phyloP scores from a whole-genome alignment of 2,329 filamentous ascomycete species.

The Clonostachys sp. region DNA sequence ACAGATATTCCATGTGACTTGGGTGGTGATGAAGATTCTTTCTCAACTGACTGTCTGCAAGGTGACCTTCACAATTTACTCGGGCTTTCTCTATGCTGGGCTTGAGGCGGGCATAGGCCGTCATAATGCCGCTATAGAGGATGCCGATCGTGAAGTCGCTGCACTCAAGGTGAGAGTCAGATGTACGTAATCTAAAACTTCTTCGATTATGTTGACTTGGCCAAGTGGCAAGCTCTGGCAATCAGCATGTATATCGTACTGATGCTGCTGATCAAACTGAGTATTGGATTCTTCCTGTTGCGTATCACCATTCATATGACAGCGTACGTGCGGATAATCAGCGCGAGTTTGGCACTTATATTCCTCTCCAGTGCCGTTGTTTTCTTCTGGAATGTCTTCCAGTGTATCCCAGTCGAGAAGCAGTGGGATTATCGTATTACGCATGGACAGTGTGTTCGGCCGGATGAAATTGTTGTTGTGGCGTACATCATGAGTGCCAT shows the following conservation, averaged over 20 bases:
- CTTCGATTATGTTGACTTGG: not conserved
- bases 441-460: constrained; percentile 33
- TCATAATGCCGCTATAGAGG: constrained; percentile 38
- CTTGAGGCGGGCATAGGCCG: constrained; percentile 36
- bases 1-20: not conserved
- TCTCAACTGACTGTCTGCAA: not conserved
- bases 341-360: constrained; percentile 38
- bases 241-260: constrained; percentile 44
- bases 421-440: constrained; percentile 49
- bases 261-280: constrained; percentile 54
- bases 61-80: constrained; percentile 1
- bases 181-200: not conserved
- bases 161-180: constrained; percentile 35
- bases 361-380: constrained; percentile 38
- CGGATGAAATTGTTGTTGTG: constrained; percentile 36
- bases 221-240: constrained; percentile 45
- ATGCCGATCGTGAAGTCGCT: constrained; percentile 30
- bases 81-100: constrained; percentile 16
- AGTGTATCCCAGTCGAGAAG: constrained; percentile 42
- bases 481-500: constrained; percentile 48
- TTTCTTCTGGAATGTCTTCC: constrained; percentile 48
- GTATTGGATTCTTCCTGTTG: constrained; percentile 48
- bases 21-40: not conserved
- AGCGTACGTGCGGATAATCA: constrained; percentile 43
- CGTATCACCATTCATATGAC: constrained; percentile 34